These are phyloP conservation scores for Fagopyrum homotropicum DNA, from an alignment of 148 eudicot genomes.

Conservation along the genomic window DNA sequence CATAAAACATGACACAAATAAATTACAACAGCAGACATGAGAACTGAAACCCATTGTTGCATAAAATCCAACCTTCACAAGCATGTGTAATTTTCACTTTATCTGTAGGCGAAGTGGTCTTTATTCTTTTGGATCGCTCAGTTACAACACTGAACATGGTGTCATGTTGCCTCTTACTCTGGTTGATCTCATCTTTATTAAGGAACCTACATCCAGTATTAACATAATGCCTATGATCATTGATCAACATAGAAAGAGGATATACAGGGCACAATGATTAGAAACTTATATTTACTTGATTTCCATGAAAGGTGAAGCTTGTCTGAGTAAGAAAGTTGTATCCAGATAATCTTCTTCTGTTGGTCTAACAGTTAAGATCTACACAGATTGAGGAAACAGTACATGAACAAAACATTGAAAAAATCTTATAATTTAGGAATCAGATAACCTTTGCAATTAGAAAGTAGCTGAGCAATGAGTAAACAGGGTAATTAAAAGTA, in stretches of 20 bases:
- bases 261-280: background rate
- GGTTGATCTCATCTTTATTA: slow-evolving; percentile 37
- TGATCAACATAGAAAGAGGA: background rate
- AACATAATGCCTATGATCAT: background rate
- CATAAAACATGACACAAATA: background rate
- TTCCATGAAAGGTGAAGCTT: slow-evolving; percentile 83
- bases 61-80: slow-evolving; percentile 9
- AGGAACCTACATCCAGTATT: slow-evolving; percentile 38
- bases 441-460: background rate
- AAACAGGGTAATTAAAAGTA: background rate
- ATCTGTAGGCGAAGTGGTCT: slow-evolving; percentile 29
- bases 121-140: slow-evolving; percentile 54
- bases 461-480: background rate
- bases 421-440: background rate
- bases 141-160: slow-evolving; percentile 18
- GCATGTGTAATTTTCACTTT: background rate
- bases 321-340: slow-evolving; percentile 72
- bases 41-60: background rate
- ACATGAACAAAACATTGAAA: background rate
- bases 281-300: slow-evolving; percentile 51
- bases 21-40: background rate
- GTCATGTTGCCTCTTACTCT: slow-evolving; percentile 55
- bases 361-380: slow-evolving; percentile 84
- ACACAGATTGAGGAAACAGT: slow-evolving; percentile 4
- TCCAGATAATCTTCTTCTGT: slow-evolving; percentile 84